Evolutionary conservation across 495 filamentous ascomycete species (phyloP), one percentile per base, ranked within the genome.

Genomic region (Penicillium alfredii): DNA sequence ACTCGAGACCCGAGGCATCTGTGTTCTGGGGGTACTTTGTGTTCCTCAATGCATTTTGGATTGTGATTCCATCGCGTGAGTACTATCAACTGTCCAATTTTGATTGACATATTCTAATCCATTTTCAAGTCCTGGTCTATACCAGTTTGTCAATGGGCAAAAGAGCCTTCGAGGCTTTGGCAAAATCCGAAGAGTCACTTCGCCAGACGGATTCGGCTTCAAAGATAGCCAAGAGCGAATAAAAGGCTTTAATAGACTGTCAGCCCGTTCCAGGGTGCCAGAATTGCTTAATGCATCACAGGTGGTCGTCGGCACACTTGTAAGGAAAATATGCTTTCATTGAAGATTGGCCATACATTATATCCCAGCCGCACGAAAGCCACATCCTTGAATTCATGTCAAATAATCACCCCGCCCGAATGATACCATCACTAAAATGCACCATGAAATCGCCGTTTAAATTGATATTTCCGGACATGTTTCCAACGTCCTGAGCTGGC

Each of bases 1-100:
- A 84, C 50, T 85, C 73, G 38, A 60, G 86, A 30, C 84, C 87
- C 1, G 86, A 92, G 55, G 51, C 59, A 8, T 66, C 75, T 32
- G 88, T 88, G 47, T 92, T 81, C 55, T 93, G 82, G 81, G 63
- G 74, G 3, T 92, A 90, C 51, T 93, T 78, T 56, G 67, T 86
- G 7, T 74, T 80, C 19, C 74, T 88, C 66, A 93, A 92, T 55
- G 52, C 71, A 16, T 78, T 86, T 27, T 93, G 86, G 86, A 81
- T 78, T 12, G 63, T 87, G 11, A 71, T 89, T 43, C 84, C 84
- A 1, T 41, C 47, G 10, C 37, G 69, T 73, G 44, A 61, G 69
- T 63, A n/a, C n/a, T n/a, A 8, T 24, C 21, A 10, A 35, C 8
- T n/a, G 5, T 2, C 3, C 11, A 25, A 25, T 25, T 25, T 4